Percentiles rank a stretch among this genome's conserved stretches.
phyloP scores from a whole-genome alignment of 345 rosid species.

The Gossypium longicalyx region DNA sequence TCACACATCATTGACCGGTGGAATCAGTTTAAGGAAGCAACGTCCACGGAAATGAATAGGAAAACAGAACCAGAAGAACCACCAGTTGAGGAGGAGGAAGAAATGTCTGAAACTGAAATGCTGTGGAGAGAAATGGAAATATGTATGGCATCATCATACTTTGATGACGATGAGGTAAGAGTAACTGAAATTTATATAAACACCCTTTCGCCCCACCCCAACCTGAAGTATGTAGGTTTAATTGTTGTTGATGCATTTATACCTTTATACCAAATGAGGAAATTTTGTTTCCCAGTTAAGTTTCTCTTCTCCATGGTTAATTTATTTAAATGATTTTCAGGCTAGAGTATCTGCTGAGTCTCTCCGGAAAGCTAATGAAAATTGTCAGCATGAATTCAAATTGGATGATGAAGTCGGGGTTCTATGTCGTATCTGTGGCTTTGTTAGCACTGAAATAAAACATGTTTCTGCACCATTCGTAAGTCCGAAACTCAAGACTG shows the following conservation, averaged over 20 bases:
- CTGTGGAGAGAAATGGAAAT: slow-evolving; percentile 93
- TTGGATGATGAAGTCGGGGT: slow-evolving; percentile 81
- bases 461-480: slow-evolving; percentile 75
- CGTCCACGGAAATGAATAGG: slow-evolving; percentile 14
- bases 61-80: slow-evolving; percentile 29
- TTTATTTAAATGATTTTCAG: slow-evolving; percentile 32
- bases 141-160: slow-evolving; percentile 65
- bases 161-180: slow-evolving; percentile 74
- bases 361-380: slow-evolving; percentile 30
- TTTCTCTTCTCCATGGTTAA: slow-evolving; percentile 4
- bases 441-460: slow-evolving; percentile 68
- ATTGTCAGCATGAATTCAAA: slow-evolving; percentile 59
- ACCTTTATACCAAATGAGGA: neutral
- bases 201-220: neutral
- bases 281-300: neutral
- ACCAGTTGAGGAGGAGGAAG: slow-evolving; percentile 46
- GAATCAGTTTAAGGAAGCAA: slow-evolving; percentile 55
- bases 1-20: slow-evolving; percentile 57
- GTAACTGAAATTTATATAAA: neutral
- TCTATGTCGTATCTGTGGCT: slow-evolving; percentile 61
- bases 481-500: slow-evolving; percentile 36
- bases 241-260: neutral
- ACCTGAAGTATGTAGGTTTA: neutral
- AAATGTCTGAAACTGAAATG: slow-evolving; percentile 65
- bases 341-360: slow-evolving; percentile 37